These are phyloP conservation scores for Gossypium anomalum DNA, from an alignment of 345 rosid species.

Conservation along the genomic window DNA sequence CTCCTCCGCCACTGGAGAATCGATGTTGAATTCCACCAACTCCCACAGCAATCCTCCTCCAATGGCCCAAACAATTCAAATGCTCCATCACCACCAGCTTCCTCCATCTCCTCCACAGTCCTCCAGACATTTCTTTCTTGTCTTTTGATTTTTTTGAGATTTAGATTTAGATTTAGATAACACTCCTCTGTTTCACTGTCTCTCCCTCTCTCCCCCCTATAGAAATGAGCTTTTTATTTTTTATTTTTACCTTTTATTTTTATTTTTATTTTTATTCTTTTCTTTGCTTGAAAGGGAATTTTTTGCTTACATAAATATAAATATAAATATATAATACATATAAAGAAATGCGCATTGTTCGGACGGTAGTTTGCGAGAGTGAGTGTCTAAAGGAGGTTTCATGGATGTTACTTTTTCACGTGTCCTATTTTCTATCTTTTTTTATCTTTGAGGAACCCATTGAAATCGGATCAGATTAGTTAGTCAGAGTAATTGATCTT, in stretches of 20 bases:
- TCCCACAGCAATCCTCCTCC: background rate
- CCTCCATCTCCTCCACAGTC: conserved; percentile 8
- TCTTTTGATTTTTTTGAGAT: background rate
- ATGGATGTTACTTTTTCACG: background rate
- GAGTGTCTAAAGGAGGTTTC: background rate
- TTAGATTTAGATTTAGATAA: background rate
- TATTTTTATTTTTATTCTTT: background rate
- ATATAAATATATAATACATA: too few relatives aligned
- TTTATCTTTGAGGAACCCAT: background rate
- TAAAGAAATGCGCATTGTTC: background rate
- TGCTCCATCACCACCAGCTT: conserved; percentile 1
- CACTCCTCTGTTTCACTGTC: background rate
- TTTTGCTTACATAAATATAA: too few relatives aligned
- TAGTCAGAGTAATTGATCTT: too few relatives aligned
- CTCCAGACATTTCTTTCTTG: conserved; percentile 3
- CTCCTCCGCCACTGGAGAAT: background rate
- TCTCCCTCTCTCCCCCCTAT: background rate
- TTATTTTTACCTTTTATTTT: too few relatives aligned
- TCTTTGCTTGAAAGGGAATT: background rate
- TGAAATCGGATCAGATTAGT: too few relatives aligned
- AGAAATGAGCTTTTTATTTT: background rate
- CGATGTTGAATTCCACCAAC: conserved; percentile 7
- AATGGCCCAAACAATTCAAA: background rate
- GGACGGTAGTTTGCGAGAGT: background rate
- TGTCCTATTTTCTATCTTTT: background rate